Base-by-base conservation (phyloP, 2,329 filamentous ascomycete species). In the Stemphylium vesicarium region DNA sequence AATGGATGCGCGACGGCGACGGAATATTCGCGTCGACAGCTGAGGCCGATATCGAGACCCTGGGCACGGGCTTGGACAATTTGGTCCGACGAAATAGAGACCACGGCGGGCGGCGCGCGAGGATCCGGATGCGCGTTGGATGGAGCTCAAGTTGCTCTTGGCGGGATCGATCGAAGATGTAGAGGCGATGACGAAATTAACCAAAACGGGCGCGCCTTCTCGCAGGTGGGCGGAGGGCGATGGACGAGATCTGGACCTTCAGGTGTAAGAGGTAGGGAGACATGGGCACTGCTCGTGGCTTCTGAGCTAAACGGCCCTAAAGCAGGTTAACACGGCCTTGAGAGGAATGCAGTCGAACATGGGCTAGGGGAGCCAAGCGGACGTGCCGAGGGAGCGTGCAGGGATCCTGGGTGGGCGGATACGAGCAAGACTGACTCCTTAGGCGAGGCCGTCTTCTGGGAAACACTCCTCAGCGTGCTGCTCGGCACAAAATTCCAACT, bases 261-360 rank as follows among this genome's bases (percentile, higher is more conserved):
- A 55, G 56, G 60, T 53, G 57, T 54, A 61, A 58, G 63, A 61
- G 56, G 61, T 58, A 61, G 60, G 65, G 60, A 65, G 57, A 60
- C 60, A 63, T 61, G 59, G 60, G 53, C 53, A 52, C 53, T 53
- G 54, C 62, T 62, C 56, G 57, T 56, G 60, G 65, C 62, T 62
- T 52, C 60, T 51, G 59, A 53, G 60, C 65, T 67, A 68, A 64
- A 66, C 57, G 59, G 56, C 52, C 59, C 65, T 68, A 68, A 66
- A 64, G 60, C 64, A 67, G 61, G 59, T 67, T 65, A 61, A 63
- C 50, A 60, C 50, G 47, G 53, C 56, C 59, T 58, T 59, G 59
- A 60, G 57, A 65, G 62, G 62, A 65, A 65, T 68, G 65, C 59
- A 58, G 59, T 50, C 50, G 57, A 49, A 41, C 40, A 36, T 49